These are phyloP conservation scores for Pseudogymnoascus sp. DNA, from an alignment of 2,329 filamentous ascomycete genomes.

Conservation along the genomic window DNA sequence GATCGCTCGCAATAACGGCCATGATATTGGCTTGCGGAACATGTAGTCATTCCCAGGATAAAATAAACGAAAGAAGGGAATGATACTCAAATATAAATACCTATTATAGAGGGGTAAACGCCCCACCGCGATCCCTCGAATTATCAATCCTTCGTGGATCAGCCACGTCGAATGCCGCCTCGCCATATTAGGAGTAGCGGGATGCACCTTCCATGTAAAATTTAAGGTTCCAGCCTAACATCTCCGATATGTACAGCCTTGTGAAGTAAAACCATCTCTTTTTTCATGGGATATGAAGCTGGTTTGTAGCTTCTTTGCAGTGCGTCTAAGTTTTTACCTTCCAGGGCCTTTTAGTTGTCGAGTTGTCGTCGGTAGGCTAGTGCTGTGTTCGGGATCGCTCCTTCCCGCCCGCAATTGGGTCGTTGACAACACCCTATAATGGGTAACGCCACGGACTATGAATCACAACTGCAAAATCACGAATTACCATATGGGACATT, in stretches of 20 bases:
- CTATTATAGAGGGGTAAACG: not conserved
- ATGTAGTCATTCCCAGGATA: not conserved
- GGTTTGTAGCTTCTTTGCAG: not conserved
- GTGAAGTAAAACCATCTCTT: not conserved
- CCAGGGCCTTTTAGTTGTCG: not conserved
- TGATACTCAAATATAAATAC: not conserved
- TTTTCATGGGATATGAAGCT: not conserved
- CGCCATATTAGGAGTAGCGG: not conserved
- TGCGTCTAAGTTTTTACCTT: not conserved
- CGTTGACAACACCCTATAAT: no score
- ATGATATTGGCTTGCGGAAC: not conserved
- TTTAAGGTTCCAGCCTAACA: not conserved
- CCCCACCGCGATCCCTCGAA: not conserved
- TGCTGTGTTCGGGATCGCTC: not conserved
- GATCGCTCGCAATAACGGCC: not conserved
- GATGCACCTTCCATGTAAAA: not conserved
- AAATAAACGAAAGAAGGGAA: not conserved
- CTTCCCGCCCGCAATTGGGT: not conserved
- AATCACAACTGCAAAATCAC: not conserved
- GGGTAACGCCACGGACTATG: no score
- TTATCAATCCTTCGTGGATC: not conserved
- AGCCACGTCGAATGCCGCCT: not conserved
- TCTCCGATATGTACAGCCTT: not conserved
- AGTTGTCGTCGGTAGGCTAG: not conserved
- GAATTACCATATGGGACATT: no score